These are phyloP conservation scores for Aspergillus nomiae DNA, from an alignment of 2,329 filamentous ascomycete species.

Conservation along the genomic window DNA sequence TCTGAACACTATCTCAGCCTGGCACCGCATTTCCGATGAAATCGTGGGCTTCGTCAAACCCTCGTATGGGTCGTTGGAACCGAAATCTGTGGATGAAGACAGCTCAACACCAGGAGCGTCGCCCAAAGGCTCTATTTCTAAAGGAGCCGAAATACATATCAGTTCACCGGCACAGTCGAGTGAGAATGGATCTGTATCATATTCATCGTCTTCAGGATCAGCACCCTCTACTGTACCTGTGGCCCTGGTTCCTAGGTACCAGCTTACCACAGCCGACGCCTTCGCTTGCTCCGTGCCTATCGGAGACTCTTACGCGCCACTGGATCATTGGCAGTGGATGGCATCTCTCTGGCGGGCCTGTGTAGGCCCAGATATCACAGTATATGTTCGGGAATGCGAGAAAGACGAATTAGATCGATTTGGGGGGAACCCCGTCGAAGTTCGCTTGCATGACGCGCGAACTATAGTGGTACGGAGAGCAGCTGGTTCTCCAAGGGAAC, in stretches of 20 bases:
- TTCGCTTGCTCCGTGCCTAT: conserved; percentile 76
- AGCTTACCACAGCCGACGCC: conserved; percentile 74
- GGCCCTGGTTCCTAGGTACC: conserved; percentile 76
- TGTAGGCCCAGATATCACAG: conserved; percentile 69
- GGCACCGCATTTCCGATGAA: conserved; percentile 74
- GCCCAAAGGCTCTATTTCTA: conserved; percentile 36
- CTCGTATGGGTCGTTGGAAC: conserved; percentile 16
- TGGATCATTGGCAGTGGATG: conserved; percentile 98
- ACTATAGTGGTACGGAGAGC: conserved; percentile 56
- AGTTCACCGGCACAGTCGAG: conserved; percentile 34
- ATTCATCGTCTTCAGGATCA: conserved; percentile 19
- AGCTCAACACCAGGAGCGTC: conserved; percentile 26
- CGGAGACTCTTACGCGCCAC: conserved; percentile 72
- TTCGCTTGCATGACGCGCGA: conserved; percentile 52
- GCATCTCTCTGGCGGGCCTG: conserved; percentile 90
- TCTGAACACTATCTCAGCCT: conserved; percentile 67
- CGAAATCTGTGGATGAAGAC: conserved; percentile 24
- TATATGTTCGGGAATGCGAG: conserved; percentile 46
- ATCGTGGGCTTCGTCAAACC: conserved; percentile 63
- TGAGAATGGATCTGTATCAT: conserved; percentile 28
- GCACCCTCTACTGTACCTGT: conserved; percentile 58
- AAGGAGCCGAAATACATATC: conserved; percentile 31
- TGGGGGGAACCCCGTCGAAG: conserved; percentile 57
- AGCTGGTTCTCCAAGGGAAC: conserved; percentile 31
- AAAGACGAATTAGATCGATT: conserved; percentile 43